These are phyloP conservation scores for Naumovozyma baii DNA, from an alignment of 805 yeast genomes.

Conservation along the genomic window DNA sequence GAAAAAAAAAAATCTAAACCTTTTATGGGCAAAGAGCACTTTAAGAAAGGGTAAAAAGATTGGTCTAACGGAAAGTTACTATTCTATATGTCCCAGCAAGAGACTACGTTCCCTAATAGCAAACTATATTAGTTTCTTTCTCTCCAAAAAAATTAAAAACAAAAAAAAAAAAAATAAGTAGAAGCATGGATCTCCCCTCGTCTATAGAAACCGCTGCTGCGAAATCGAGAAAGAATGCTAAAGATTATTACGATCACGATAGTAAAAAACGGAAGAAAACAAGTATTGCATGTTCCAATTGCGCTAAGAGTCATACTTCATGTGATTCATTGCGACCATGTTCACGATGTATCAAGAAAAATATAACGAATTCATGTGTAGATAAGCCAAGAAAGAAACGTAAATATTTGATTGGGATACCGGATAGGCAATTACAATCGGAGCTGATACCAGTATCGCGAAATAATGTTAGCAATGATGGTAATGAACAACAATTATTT, in stretches of 20 bases:
- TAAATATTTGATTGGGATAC: slow-evolving; percentile 65
- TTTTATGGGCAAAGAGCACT: too few relatives aligned
- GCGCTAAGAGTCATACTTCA: slow-evolving; percentile 85
- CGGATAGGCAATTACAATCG: slow-evolving; percentile 23
- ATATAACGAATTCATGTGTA: slow-evolving; percentile 58
- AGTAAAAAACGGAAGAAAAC: slow-evolving; percentile 47
- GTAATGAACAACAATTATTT: slow-evolving; percentile 18
- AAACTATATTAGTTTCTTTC: too few relatives aligned
- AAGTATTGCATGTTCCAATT: slow-evolving; percentile 79
- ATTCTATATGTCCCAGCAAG: too few relatives aligned
- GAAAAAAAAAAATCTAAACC: too few relatives aligned
- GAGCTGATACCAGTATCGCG: slow-evolving; percentile 4
- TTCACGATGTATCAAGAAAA: slow-evolving; percentile 61
- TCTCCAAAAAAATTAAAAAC: too few relatives aligned
- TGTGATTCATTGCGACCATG: slow-evolving; percentile 84
- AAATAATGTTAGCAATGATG: background rate
- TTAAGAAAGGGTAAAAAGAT: too few relatives aligned
- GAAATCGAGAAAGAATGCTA: background rate
- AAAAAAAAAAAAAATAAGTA: too few relatives aligned
- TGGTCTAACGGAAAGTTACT: too few relatives aligned
- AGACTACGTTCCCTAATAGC: too few relatives aligned
- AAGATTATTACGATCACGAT: too few relatives aligned
- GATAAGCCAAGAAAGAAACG: slow-evolving; percentile 86
- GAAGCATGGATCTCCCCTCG: too few relatives aligned
- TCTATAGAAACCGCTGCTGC: too few relatives aligned